These are phyloP conservation scores for Diaporthe vaccinii DNA, from an alignment of 2,329 filamentous ascomycete genomes.

Conservation along the genomic window DNA sequence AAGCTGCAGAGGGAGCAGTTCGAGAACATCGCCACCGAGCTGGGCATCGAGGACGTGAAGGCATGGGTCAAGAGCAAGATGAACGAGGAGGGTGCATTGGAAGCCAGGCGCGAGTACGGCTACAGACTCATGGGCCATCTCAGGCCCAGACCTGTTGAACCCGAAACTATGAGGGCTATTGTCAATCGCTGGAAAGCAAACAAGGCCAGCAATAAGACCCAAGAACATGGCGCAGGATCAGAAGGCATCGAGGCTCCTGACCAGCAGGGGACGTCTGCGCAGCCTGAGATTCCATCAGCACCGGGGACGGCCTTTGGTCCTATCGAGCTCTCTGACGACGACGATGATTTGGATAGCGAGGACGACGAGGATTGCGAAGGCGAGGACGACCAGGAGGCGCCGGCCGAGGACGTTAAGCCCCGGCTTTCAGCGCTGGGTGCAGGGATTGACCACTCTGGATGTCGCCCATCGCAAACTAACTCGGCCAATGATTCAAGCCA, in stretches of 20 bases:
- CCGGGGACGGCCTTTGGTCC: neutral
- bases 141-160: slow-evolving; percentile 8
- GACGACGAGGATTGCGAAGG: neutral
- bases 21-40: slow-evolving; percentile 36
- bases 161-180: neutral
- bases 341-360: neutral
- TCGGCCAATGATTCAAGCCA: neutral
- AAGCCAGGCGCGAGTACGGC: slow-evolving; percentile 29
- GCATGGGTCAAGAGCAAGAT: slow-evolving; percentile 37
- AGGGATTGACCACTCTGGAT: neutral
- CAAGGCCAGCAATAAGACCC: neutral
- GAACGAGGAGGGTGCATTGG: slow-evolving; percentile 27
- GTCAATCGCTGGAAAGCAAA: neutral
- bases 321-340: slow-evolving; percentile 16
- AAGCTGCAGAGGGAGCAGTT: slow-evolving; percentile 32
- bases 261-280: neutral
- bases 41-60: slow-evolving; percentile 29
- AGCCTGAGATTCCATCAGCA: neutral
- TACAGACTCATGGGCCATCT: slow-evolving; percentile 35
- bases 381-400: neutral
- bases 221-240: neutral
- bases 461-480: neutral
- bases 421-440: neutral
- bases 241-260: neutral
- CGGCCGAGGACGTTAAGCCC: neutral